Evolutionary conservation across 371 early-diverging fungal species (phyloP).

Genomic region (Mortierella sp.): DNA sequence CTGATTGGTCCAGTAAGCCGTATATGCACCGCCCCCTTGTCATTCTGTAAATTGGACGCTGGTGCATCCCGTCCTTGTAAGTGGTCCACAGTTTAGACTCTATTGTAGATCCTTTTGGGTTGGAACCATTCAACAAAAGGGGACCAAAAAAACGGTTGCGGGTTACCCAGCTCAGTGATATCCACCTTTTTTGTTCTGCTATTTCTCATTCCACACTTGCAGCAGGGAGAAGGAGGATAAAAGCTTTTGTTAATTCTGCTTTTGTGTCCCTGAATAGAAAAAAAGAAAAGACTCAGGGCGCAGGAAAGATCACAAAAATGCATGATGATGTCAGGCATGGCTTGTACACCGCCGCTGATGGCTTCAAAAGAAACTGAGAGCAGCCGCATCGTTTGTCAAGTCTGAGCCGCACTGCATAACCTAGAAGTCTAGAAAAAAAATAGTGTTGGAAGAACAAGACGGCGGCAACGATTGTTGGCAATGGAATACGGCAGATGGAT

Average conservation of each 20-base stretch:
- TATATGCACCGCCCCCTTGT: conserved; percentile 1
- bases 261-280: not conserved
- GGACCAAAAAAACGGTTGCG: not conserved
- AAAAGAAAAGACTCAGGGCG: no score
- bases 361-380: not conserved
- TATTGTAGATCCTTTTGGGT: not conserved
- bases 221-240: not conserved
- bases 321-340: not conserved
- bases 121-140: not conserved
- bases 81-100: no score
- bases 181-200: not conserved
- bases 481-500: no score
- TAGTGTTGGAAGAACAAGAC: not conserved
- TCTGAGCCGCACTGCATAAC: no score
- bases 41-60: not conserved
- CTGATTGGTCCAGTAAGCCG: not conserved
- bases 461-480: not conserved
- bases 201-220: not conserved
- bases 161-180: not conserved
- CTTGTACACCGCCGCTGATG: no score
- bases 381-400: not conserved
- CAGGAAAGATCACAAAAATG: not conserved
- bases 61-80: not conserved
- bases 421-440: no score
- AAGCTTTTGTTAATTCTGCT: not conserved